Percentiles rank a stretch among this genome's conserved stretches.
Conservation (phyloP, 345 rosid genomes). For the Adansonia digitata region DNA sequence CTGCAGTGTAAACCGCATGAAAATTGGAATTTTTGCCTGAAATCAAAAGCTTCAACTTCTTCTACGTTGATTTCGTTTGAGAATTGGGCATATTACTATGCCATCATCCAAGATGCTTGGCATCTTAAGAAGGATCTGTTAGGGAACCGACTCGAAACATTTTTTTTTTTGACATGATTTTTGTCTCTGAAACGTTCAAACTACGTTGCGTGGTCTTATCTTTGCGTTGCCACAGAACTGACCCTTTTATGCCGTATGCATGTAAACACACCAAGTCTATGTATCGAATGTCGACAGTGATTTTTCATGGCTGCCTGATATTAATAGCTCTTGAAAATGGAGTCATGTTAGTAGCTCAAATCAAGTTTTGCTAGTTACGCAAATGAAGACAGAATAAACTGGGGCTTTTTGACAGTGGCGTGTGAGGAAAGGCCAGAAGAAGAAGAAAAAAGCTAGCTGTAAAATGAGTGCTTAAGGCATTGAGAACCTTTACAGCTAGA, state of each 20-base stretch:
- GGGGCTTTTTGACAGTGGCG: not conserved
- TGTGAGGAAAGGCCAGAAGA: constrained; percentile 3
- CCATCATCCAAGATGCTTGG: not conserved
- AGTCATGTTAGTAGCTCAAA: not conserved
- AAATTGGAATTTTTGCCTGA: not conserved
- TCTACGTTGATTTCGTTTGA: not conserved
- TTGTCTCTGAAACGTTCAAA: not conserved
- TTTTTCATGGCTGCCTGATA: not conserved
- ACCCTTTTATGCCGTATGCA: not conserved
- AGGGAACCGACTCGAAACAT: not conserved
- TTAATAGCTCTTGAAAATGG: not conserved
- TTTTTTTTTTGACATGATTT: not conserved
- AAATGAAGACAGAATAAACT: not conserved
- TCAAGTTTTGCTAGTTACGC: not conserved
- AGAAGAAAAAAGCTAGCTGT: not conserved
- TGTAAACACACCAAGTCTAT: not conserved
- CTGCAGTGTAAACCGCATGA: not conserved
- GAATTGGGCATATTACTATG: not conserved
- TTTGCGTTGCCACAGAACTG: not conserved
- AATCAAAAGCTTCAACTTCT: not conserved
- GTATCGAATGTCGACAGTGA: not conserved
- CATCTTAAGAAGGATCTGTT: not conserved
- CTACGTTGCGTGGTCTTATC: not conserved
- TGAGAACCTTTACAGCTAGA: not conserved
- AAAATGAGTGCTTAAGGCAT: not conserved